These are phyloP conservation scores for Cryphonectria parasitica DNA, from an alignment of 2,329 filamentous ascomycete genomes.

Conservation along the genomic window DNA sequence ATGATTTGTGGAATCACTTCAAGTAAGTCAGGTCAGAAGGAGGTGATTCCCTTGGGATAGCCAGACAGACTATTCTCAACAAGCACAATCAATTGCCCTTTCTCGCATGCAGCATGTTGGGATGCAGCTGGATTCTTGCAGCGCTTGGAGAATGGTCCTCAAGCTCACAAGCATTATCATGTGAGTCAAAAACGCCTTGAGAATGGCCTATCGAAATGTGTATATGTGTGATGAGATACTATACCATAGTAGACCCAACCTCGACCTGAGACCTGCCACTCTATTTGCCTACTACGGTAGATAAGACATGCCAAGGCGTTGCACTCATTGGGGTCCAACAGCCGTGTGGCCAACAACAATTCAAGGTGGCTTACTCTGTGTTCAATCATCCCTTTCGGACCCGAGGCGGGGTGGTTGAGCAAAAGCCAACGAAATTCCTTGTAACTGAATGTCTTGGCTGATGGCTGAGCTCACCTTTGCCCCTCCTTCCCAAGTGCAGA, in stretches of 20 bases:
- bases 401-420: neutral
- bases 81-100: too few species aligned
- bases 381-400: neutral
- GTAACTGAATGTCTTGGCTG: conserved; percentile 10
- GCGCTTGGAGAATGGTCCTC: too few species aligned
- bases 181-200: too few species aligned
- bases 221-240: too few species aligned
- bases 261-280: neutral
- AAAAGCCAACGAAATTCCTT: neutral
- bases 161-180: too few species aligned
- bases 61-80: neutral
- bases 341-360: too few species aligned
- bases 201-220: too few species aligned
- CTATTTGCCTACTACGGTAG: too few species aligned
- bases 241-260: neutral
- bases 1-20: neutral
- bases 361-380: too few species aligned
- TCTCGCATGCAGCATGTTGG: too few species aligned
- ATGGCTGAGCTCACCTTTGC: neutral
- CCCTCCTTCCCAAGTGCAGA: conserved; percentile 12
- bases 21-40: neutral
- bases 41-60: neutral
- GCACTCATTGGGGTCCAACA: neutral
- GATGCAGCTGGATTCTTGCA: too few species aligned
- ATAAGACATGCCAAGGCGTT: neutral